A percentile compares a stretch with the other conserved stretches of the same genome.
These are phyloP conservation scores for Glycyrrhiza uralensis DNA, from an alignment of 306 rosid species.

Conservation along the genomic window DNA sequence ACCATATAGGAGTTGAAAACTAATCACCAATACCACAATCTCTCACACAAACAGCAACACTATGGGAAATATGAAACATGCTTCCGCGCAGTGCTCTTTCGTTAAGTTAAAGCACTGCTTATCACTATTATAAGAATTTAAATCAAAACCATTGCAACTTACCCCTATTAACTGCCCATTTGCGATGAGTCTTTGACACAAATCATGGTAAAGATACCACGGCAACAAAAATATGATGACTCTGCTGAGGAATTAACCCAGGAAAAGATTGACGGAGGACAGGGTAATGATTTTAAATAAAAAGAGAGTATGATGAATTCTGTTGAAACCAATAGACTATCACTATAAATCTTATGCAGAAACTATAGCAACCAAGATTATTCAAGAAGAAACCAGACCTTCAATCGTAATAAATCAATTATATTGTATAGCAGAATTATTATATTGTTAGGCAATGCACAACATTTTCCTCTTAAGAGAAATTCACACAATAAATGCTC, in stretches of 20 bases:
- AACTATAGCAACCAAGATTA: conserved; percentile 21
- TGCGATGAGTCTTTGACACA: conserved; percentile 62
- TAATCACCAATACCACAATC: not conserved
- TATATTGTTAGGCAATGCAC: conserved; percentile 42
- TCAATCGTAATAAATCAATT: conserved; percentile 68
- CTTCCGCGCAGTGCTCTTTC: not conserved
- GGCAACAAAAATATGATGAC: conserved; percentile 52
- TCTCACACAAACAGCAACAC: not conserved
- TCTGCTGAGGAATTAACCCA: conserved; percentile 67
- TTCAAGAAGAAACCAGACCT: conserved; percentile 52
- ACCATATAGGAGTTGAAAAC: conserved; percentile 1
- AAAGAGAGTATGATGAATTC: not conserved
- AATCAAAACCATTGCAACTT: conserved; percentile 15
- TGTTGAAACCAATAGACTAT: conserved; percentile 12
- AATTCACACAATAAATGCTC: conserved; percentile 40
- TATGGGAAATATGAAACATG: not conserved
- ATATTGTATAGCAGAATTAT: conserved; percentile 57
- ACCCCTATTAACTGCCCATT: conserved; percentile 73
- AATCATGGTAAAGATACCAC: conserved; percentile 73
- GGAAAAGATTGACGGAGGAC: conserved; percentile 25
- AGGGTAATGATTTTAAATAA: conserved; percentile 25
- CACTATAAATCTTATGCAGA: conserved; percentile 15
- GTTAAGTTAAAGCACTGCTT: not conserved
- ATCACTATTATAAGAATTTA: not conserved
- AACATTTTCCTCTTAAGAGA: conserved; percentile 42